Conservation (phyloP, 495 filamentous ascomycete species). For the Immersiella caudata region DNA sequence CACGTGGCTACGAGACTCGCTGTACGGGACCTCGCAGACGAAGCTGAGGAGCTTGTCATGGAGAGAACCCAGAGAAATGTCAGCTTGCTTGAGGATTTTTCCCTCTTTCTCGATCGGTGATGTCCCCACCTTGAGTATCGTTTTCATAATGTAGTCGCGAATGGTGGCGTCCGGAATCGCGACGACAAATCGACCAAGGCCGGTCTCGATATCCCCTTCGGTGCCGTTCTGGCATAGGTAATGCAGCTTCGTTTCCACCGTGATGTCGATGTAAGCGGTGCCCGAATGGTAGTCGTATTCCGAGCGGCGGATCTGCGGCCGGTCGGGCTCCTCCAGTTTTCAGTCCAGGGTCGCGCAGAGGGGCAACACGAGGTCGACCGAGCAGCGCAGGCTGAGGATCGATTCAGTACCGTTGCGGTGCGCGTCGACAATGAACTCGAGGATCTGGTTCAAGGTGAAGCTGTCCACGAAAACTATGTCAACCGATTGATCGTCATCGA, state of each 20-base stretch:
- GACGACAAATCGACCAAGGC: no score
- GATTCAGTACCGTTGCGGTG: constrained; percentile 16
- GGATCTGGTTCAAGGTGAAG: constrained; percentile 20
- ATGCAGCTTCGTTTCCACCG: constrained; percentile 15
- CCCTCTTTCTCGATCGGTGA: constrained; percentile 5
- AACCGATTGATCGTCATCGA: background rate
- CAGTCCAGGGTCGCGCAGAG: constrained; percentile 11
- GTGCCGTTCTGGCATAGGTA: no score
- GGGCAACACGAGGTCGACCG: constrained; percentile 7
- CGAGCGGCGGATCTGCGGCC: constrained; percentile 13
- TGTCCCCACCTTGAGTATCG: constrained; percentile 12
- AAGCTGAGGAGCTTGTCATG: constrained; percentile 9
- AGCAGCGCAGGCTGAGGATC: constrained; percentile 19
- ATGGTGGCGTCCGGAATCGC: no score
- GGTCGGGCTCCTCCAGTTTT: constrained; percentile 14
- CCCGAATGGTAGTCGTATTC: constrained; percentile 23
- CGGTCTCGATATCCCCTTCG: no score
- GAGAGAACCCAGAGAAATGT: constrained; percentile 9
- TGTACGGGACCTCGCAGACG: constrained; percentile 25
- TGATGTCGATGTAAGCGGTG: constrained; percentile 19
- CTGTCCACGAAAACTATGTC: constrained; percentile 13
- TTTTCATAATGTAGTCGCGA: no score
- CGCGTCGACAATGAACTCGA: constrained; percentile 15
- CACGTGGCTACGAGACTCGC: constrained; percentile 20
- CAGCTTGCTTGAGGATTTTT: constrained; percentile 16